Conservation (phyloP, 176 grass and related monocot genomes). For the Typha latifolia region DNA sequence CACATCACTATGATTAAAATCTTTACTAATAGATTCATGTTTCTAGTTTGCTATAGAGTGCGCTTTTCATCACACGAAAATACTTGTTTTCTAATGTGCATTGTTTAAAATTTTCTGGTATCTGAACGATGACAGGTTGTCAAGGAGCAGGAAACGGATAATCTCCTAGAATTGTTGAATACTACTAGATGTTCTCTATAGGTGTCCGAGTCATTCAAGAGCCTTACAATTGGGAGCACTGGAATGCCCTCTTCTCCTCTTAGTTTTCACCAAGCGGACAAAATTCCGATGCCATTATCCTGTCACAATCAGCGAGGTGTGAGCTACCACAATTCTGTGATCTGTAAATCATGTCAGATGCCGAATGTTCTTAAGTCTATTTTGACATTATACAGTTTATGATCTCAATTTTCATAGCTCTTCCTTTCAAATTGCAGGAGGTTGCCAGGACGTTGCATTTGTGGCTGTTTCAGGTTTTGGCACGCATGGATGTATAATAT, state of each 20-base stretch:
- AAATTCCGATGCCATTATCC: conserved; percentile 17
- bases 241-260: background rate
- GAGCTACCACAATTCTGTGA: conserved; percentile 18
- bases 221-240: conserved; percentile 22
- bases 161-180: conserved; percentile 45
- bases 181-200: conserved; percentile 26
- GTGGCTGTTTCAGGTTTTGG: conserved; percentile 28
- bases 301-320: conserved; percentile 35
- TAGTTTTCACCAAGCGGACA: conserved; percentile 25
- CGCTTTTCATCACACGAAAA: too few species aligned
- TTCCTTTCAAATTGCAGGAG: conserved; percentile 40
- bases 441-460: conserved; percentile 37
- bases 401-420: too few species aligned
- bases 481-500: conserved; percentile 40
- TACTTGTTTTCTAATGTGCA: too few species aligned
- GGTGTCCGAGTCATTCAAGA: conserved; percentile 28
- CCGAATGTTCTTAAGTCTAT: too few species aligned
- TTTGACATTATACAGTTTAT: too few species aligned
- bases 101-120: background rate
- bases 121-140: conserved; percentile 39
- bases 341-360: too few species aligned
- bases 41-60: too few species aligned
- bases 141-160: conserved; percentile 43
- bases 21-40: too few species aligned
- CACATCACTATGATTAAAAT: too few species aligned